Base-by-base conservation (phyloP, 164 flowering plant genomes). In the Vitis labrusca region DNA sequence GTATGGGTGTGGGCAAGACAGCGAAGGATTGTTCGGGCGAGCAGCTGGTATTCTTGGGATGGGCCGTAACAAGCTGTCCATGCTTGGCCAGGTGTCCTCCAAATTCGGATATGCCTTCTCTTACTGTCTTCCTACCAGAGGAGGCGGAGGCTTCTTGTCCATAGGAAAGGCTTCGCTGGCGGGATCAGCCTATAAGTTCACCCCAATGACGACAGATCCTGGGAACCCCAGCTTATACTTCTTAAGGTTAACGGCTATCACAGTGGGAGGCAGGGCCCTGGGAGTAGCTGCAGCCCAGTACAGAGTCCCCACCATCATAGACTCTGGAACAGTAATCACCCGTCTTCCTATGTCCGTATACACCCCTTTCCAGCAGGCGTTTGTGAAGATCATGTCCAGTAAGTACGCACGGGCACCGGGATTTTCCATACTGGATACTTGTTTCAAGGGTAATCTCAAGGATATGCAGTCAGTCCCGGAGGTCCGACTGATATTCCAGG, bases 261-360 rank as follows among this genome's bases (percentile, higher is more conserved):
- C 65, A 0, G 85, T 87, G 5, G 76, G 60, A 0, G 84, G 83
- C 3, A 52, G 51, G 64, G 55, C 74, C 0, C 54, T 84, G 17
- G 58, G 47, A 1, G 73, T 79, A 12, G 23, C 78, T 2, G 32
- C 74, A 1, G 32, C 64, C 1, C 23, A 11, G n/a, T 80, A 79
- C 63, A 29, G 59, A 10, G 65, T 73, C 2, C 65, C 79, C 0
- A 82, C 84, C 10, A 82, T 85, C 52, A 84, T 87, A 52, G 91
- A 87, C 78, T 81, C 89, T 5, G 89, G 89, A 11, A 87, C 91
- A 0, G 87, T 84, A 8, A 82, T 87, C 50, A 78, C 89, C 0
- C 76, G 89, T 9, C 69, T 87, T 53, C 86, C 89, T 1, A 0
- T 7, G 17, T 14, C 78, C 1, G 71, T 75, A 3, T 87, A 87